Conservation (phyloP, 345 rosid species). For the Murraya koenigii region DNA sequence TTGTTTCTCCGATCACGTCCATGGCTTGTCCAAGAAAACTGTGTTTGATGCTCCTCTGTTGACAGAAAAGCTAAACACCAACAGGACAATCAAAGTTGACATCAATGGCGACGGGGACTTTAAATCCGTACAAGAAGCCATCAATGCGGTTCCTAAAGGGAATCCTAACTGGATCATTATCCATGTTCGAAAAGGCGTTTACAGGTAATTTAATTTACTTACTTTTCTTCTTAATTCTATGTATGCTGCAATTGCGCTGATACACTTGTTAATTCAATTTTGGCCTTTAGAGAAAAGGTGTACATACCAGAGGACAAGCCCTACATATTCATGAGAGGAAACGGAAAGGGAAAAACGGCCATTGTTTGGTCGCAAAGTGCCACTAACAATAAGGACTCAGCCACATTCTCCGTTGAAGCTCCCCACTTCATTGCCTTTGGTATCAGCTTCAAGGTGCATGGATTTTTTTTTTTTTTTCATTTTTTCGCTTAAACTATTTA, state of each 20-base stretch:
- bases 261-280: background rate
- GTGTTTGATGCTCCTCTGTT: slow-evolving; percentile 60
- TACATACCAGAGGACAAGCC: slow-evolving; percentile 66
- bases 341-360: slow-evolving; percentile 76
- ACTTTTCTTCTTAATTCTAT: too few species aligned
- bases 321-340: slow-evolving; percentile 88
- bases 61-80: slow-evolving; percentile 65
- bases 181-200: slow-evolving; percentile 79
- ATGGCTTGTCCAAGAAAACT: background rate
- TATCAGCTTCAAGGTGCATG: slow-evolving; percentile 67
- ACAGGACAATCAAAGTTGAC: slow-evolving; percentile 72
- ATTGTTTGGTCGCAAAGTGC: slow-evolving; percentile 61
- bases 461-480: background rate
- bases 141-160: slow-evolving; percentile 64
- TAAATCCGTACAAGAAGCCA: slow-evolving; percentile 70
- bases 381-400: slow-evolving; percentile 60
- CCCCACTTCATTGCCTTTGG: slow-evolving; percentile 73
- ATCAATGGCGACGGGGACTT: slow-evolving; percentile 73
- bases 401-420: slow-evolving; percentile 69
- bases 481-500: background rate
- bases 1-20: slow-evolving; percentile 17
- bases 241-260: background rate
- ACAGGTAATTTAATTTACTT: slow-evolving; percentile 41
- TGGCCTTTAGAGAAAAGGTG: slow-evolving; percentile 61
- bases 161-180: slow-evolving; percentile 72